Conservation (phyloP, 2,329 filamentous ascomycete species). For the Fusarium xyrophilum region DNA sequence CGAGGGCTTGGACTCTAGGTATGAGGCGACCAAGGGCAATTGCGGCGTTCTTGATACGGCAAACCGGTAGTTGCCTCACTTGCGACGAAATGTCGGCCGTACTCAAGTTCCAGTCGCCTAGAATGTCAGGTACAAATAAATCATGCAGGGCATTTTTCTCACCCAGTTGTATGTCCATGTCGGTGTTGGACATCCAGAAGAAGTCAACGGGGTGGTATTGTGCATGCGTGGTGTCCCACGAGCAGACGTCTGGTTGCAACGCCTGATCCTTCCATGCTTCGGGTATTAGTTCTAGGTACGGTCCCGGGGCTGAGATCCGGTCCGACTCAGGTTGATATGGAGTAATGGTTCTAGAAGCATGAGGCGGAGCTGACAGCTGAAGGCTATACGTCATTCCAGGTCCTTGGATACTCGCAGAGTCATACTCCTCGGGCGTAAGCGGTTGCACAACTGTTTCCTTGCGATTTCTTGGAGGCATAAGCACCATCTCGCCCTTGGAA, state of each 20-base stretch:
- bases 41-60: not conserved
- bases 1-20: not conserved
- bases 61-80: not conserved
- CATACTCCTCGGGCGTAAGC: not conserved
- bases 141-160: not conserved
- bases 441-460: not conserved
- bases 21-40: fast-evolving
- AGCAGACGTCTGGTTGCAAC: not conserved
- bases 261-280: not conserved
- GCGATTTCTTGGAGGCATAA: fast-evolving
- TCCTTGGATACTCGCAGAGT: not conserved
- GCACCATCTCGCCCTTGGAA: too few species aligned
- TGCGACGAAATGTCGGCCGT: not conserved
- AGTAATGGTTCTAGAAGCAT: not conserved
- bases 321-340: not conserved
- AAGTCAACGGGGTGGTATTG: too few species aligned
- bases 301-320: not conserved
- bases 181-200: too few species aligned
- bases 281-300: not conserved
- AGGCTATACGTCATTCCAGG: not conserved
- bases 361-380: not conserved
- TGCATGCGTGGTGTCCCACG: not conserved
- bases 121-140: fast-evolving
- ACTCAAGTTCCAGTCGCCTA: not conserved
- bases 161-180: fast-evolving